These are phyloP conservation scores for Cryptococcus sp. DNA, from an alignment of 1,284 basidiomycete species.

Conservation along the genomic window DNA sequence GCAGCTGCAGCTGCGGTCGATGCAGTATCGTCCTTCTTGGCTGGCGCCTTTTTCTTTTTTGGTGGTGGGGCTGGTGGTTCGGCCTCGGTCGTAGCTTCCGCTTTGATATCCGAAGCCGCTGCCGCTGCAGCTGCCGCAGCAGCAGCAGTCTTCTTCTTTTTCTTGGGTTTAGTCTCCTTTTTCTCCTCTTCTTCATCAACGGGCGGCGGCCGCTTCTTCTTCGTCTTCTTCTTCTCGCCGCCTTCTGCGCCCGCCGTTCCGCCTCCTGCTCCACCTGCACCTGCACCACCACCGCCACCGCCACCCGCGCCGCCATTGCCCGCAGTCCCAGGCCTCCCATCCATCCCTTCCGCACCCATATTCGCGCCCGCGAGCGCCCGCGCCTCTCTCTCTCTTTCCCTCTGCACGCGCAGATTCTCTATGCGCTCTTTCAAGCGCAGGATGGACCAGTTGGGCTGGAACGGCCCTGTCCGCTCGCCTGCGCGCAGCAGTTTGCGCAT, in stretches of 20 bases:
- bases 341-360: background rate
- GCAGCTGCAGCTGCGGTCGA: background rate
- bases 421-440: constrained; percentile 39
- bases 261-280: background rate
- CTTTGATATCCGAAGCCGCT: constrained; percentile 5
- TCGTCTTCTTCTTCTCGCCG: constrained; percentile 27
- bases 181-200: constrained; percentile 19
- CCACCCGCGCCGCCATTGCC: background rate
- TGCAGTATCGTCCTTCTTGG: constrained; percentile 3
- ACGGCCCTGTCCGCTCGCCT: constrained; percentile 30
- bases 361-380: background rate
- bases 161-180: constrained; percentile 17
- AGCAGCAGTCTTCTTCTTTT: constrained; percentile 18
- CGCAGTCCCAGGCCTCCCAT: constrained; percentile 3
- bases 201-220: constrained; percentile 21
- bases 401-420: constrained; percentile 8
- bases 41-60: constrained; percentile 6
- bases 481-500: constrained; percentile 42
- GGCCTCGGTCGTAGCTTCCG: background rate
- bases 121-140: constrained; percentile 6
- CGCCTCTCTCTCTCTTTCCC: constrained; percentile 12
- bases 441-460: constrained; percentile 46
- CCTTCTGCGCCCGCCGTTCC: constrained; percentile 7
- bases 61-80: background rate
- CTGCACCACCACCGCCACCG: background rate